Evolutionary conservation across 176 grass and related monocot species (phyloP).

Genomic region (Eragrostis curvula): DNA sequence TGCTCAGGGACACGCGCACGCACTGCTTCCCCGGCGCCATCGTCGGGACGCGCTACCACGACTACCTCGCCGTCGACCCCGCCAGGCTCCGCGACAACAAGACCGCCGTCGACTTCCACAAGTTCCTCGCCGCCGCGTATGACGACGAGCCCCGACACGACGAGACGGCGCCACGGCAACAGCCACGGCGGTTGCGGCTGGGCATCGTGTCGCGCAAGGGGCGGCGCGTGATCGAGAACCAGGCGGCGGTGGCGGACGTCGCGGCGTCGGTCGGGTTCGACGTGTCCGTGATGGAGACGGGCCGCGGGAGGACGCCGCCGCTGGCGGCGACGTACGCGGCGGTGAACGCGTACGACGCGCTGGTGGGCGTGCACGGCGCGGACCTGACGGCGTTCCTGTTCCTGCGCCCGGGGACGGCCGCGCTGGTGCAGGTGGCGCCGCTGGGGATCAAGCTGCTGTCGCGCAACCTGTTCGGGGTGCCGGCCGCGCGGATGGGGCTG

Average conservation of each 20-base stretch:
- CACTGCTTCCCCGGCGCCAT: slow-evolving; percentile 75
- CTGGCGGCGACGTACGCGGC: slow-evolving; percentile 37
- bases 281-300: slow-evolving; percentile 58
- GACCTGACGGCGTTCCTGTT: slow-evolving; percentile 79
- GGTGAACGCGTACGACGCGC: slow-evolving; percentile 60
- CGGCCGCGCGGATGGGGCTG: slow-evolving; percentile 59
- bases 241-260: slow-evolving; percentile 41
- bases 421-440: slow-evolving; percentile 65
- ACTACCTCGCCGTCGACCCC: slow-evolving; percentile 52
- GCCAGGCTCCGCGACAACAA: slow-evolving; percentile 36
- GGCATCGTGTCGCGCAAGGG: slow-evolving; percentile 60
- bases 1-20: slow-evolving; percentile 56
- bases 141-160: neutral
- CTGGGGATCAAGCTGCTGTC: slow-evolving; percentile 43
- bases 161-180: too few species aligned
- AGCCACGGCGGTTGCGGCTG: slow-evolving; percentile 27
- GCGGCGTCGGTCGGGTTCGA: slow-evolving; percentile 47
- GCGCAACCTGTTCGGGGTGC: slow-evolving; percentile 50
- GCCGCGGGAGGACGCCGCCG: slow-evolving; percentile 26
- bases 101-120: slow-evolving; percentile 53
- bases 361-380: slow-evolving; percentile 82
- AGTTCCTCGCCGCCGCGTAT: slow-evolving; percentile 47
- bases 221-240: slow-evolving; percentile 73
- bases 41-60: slow-evolving; percentile 68
- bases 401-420: slow-evolving; percentile 45